Percentiles rank a stretch among this genome's conserved stretches.
phyloP scores from a whole-genome alignment of 2,329 filamentous ascomycete species.

The Escovopsis weberi region DNA sequence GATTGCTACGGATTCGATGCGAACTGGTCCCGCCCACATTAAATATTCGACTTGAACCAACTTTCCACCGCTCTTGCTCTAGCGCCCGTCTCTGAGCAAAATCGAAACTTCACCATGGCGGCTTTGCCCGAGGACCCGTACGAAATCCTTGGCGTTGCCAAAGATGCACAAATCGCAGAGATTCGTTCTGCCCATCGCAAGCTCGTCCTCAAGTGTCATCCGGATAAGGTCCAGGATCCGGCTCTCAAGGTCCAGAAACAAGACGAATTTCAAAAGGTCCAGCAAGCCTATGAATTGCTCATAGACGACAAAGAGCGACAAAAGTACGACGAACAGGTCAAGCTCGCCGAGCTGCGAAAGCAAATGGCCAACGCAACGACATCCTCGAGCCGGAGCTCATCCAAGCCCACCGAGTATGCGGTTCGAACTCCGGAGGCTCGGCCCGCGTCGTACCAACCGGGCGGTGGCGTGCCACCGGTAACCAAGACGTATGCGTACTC shows the following conservation, averaged over 20 bases:
- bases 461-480: slow-evolving; percentile 16
- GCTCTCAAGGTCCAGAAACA: slow-evolving; percentile 63
- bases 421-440: slow-evolving; percentile 37
- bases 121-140: slow-evolving; percentile 58
- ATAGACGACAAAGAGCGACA: slow-evolving; percentile 58
- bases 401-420: slow-evolving; percentile 25
- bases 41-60: slow-evolving; percentile 2
- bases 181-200: slow-evolving; percentile 76
- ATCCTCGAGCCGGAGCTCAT: slow-evolving; percentile 28
- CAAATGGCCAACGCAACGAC: slow-evolving; percentile 29
- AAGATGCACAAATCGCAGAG: slow-evolving; percentile 52
- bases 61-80: slow-evolving; percentile 1
- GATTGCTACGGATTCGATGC: slow-evolving; percentile 4
- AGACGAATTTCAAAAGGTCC: slow-evolving; percentile 82
- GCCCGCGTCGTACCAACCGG: slow-evolving; percentile 24
- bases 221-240: slow-evolving; percentile 77
- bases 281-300: slow-evolving; percentile 84
- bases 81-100: slow-evolving; percentile 1
- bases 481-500: slow-evolving; percentile 21
- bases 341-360: slow-evolving; percentile 50
- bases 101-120: slow-evolving; percentile 8
- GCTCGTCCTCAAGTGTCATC: slow-evolving; percentile 75
- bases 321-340: slow-evolving; percentile 66
- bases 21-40: neutral
- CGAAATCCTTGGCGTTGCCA: slow-evolving; percentile 56